Percentiles rank a stretch among this genome's conserved stretches.
These are phyloP conservation scores for Chrysoporthe cubensis DNA, from an alignment of 2,329 filamentous ascomycete genomes.

Conservation along the genomic window DNA sequence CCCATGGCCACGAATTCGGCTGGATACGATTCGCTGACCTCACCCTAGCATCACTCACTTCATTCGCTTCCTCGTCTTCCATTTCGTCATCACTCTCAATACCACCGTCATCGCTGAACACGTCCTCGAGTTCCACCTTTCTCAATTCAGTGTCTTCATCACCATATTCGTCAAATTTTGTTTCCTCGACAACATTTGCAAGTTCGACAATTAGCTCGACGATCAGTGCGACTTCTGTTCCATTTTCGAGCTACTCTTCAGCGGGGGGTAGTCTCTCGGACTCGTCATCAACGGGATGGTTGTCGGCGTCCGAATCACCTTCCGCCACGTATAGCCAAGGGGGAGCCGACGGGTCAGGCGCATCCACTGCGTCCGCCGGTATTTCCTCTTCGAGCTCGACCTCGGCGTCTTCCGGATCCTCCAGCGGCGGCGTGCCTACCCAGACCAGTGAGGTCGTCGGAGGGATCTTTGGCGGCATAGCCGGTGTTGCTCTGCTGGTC, in stretches of 20 bases:
- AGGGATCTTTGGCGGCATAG: constrained; percentile 61
- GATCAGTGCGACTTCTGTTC: constrained; percentile 15
- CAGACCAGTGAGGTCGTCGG: constrained; percentile 51
- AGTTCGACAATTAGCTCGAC: constrained; percentile 21
- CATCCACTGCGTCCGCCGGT: constrained; percentile 33
- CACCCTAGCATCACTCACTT: constrained; percentile 22
- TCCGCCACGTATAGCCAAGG: constrained; percentile 25
- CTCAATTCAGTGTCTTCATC: constrained; percentile 10
- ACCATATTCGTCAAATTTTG: constrained; percentile 37
- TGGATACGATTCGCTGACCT: background rate
- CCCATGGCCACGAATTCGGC: background rate
- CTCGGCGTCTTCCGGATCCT: constrained; percentile 31
- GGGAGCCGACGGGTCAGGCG: constrained; percentile 31
- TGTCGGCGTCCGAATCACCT: constrained; percentile 19
- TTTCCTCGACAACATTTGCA: constrained; percentile 16
- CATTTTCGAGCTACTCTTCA: constrained; percentile 16
- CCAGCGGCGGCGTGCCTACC: constrained; percentile 28
- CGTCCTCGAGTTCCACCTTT: constrained; percentile 18
- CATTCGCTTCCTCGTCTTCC: constrained; percentile 17
- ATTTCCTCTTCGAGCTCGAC: constrained; percentile 33
- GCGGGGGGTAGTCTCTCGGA: constrained; percentile 8
- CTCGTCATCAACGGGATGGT: constrained; percentile 19
- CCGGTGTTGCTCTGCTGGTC: constrained; percentile 60
- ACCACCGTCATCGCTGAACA: constrained; percentile 11
- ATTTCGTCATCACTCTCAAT: constrained; percentile 19